Evolutionary conservation across 2,329 filamentous ascomycete genomes (phyloP).

Genomic region (Shiraia bambusicola): DNA sequence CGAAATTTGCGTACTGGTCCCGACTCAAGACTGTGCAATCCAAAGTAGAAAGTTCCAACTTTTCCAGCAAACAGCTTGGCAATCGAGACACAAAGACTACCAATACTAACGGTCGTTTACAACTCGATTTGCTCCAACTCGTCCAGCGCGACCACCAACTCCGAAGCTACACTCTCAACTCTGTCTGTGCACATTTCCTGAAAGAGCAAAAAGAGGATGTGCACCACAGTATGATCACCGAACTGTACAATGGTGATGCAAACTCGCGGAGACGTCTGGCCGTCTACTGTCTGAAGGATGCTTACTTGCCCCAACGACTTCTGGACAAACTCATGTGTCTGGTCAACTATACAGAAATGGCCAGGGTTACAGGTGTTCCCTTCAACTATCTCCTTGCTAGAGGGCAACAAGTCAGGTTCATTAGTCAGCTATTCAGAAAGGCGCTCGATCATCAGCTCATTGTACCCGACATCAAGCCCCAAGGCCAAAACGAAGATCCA

Average conservation of each 20-base stretch:
- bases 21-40: slow-evolving; percentile 72
- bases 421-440: slow-evolving; percentile 96
- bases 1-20: slow-evolving; percentile 83
- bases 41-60: slow-evolving; percentile 74
- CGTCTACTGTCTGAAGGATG: slow-evolving; percentile 96
- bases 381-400: slow-evolving; percentile 92
- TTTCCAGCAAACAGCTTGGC: slow-evolving; percentile 98
- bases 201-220: slow-evolving; percentile 99
- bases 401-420: slow-evolving; percentile 95
- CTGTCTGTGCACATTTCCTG: slow-evolving; percentile 90
- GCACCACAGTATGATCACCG: slow-evolving; percentile 98
- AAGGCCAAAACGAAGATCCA: slow-evolving; percentile 72
- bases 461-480: slow-evolving; percentile 78
- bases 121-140: slow-evolving; percentile 90
- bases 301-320: slow-evolving; percentile 87
- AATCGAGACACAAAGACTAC: slow-evolving; percentile 92
- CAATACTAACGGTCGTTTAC: slow-evolving; percentile 90
- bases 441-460: slow-evolving; percentile 90
- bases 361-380: slow-evolving; percentile 95
- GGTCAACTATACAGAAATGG: slow-evolving; percentile 99
- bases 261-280: slow-evolving; percentile 89
- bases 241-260: slow-evolving; percentile 92
- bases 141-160: slow-evolving; percentile 94
- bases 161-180: slow-evolving; percentile 95
- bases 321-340: slow-evolving; percentile 98